Evolutionary conservation across 306 rosid species (phyloP).

Genomic region (Quercus parvula): DNA sequence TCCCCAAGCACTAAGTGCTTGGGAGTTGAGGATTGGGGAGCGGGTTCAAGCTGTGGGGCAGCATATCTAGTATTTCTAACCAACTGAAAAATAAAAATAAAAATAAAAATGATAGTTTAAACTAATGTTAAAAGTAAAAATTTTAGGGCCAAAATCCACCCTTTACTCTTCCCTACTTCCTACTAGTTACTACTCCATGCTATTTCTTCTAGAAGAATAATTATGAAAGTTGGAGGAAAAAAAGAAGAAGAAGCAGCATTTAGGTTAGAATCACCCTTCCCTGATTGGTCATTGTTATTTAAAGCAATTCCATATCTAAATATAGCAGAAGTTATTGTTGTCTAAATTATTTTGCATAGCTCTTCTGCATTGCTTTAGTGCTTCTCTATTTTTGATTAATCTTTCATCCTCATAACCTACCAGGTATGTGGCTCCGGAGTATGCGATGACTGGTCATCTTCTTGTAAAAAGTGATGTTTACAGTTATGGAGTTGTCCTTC

Average conservation of each 20-base stretch:
- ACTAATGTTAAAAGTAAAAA: neutral
- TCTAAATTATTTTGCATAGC: neutral
- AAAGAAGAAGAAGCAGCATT: neutral
- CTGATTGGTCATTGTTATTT: neutral
- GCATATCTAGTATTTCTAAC: too few relatives aligned
- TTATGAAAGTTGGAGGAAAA: neutral
- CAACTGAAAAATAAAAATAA: too few relatives aligned
- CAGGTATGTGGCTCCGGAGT: conserved; percentile 92
- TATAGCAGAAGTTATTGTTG: neutral
- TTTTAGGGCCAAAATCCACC: neutral
- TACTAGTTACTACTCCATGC: neutral
- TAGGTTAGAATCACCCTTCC: neutral
- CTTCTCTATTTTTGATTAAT: neutral
- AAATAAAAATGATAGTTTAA: neutral
- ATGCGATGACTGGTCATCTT: conserved; percentile 95
- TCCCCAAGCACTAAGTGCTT: too few relatives aligned
- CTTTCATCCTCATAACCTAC: neutral
- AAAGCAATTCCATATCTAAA: neutral
- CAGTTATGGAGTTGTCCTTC: conserved; percentile 92
- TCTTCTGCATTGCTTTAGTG: neutral
- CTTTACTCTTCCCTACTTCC: neutral
- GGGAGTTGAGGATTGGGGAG: too few relatives aligned
- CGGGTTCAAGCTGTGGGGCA: too few relatives aligned
- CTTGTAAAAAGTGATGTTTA: conserved; percentile 92
- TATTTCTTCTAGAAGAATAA: neutral